Conservation (phyloP, 2,329 filamentous ascomycete genomes). For the Penicillium sp. region DNA sequence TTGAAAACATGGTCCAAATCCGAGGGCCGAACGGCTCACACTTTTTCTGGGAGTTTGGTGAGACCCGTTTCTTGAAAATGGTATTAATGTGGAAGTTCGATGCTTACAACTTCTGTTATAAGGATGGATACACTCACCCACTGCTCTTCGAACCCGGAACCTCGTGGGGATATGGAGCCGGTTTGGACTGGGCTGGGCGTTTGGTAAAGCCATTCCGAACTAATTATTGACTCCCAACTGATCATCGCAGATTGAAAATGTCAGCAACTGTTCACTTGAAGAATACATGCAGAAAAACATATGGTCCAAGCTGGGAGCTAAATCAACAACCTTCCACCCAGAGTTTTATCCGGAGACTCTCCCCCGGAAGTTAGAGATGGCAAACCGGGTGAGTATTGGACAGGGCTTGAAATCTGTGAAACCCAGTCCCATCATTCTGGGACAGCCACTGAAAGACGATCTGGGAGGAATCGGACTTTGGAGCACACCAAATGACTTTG, state of each 20-base stretch:
- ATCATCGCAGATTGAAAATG: constrained; percentile 46
- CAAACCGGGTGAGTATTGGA: constrained; percentile 6
- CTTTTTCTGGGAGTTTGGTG: constrained; percentile 19
- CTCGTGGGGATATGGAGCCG: constrained; percentile 57
- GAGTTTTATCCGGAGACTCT: constrained; percentile 14
- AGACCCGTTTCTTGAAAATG: not conserved
- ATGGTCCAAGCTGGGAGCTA: constrained; percentile 52
- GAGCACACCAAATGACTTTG: constrained; percentile 30
- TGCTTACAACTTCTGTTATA: not conserved
- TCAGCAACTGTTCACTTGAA: constrained; percentile 52
- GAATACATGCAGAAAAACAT: constrained; percentile 54
- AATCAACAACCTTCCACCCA: constrained; percentile 25
- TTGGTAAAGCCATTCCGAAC: constrained; percentile 34
- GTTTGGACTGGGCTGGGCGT: constrained; percentile 60
- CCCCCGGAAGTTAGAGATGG: constrained; percentile 12
- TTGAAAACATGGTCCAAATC: constrained; percentile 16
- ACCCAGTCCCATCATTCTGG: constrained; percentile 12
- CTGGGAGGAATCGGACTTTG: constrained; percentile 33
- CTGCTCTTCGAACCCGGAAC: constrained; percentile 59
- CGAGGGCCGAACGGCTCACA: constrained; percentile 16
- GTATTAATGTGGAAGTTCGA: not conserved
- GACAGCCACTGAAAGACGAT: constrained; percentile 18
- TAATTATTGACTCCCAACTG: not conserved
- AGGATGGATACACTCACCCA: constrained; percentile 37
- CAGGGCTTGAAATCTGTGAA: constrained; percentile 12